Base-by-base conservation (phyloP, 495 filamentous ascomycete genomes). In the Amphirosellinia nigrospora region DNA sequence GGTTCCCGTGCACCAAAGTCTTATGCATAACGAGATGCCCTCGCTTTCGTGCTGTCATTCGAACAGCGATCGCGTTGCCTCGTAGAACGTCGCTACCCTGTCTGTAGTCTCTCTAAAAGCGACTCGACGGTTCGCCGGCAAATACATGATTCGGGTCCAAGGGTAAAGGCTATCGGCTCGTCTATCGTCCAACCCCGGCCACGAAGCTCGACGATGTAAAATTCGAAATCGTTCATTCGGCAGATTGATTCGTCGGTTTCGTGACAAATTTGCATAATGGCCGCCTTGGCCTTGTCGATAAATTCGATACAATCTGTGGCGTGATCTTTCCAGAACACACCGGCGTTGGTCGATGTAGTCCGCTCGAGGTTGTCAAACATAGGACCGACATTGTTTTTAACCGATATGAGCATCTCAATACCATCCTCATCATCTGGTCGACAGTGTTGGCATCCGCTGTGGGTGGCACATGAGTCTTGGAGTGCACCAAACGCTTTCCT, bases 1-100 rank as follows among this genome's bases (percentile, higher is more conserved):
- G 75, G 74, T 53, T 81, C 78, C 30, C 79, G 78, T 15, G 82
- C 3, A 84, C 78, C 9, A 85, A 79, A 7, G 81, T 82, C 69
- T 84, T 84, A 65, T 84, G 79, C 43, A 85, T 59, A 11, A 85
- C 72, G 16, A 83, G 74, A 63, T 85, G 83, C 0, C 82, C 82
- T 41, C 83, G 76, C 64, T 85, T 85, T 63, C 82, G 75, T 9
- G 80, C 82, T 8, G 64, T 79, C 77, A 85, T 75, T 59, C 77
- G 77, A 26, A 84, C 76, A 19, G 78, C 78, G 21, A 81, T 74
- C 32, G 83, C 79, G 64, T 81, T 78, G 34, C 82, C 81, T 58
- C 78, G 80, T 43, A 85, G 78, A 19, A 83, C 78, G 39, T 85
- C 82, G 79, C 78, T 30, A 84, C 79, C 21, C 82, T 80, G 82